Conservation (phyloP, 2,329 filamentous ascomycete species). For the Cordyceps cateniannulata region DNA sequence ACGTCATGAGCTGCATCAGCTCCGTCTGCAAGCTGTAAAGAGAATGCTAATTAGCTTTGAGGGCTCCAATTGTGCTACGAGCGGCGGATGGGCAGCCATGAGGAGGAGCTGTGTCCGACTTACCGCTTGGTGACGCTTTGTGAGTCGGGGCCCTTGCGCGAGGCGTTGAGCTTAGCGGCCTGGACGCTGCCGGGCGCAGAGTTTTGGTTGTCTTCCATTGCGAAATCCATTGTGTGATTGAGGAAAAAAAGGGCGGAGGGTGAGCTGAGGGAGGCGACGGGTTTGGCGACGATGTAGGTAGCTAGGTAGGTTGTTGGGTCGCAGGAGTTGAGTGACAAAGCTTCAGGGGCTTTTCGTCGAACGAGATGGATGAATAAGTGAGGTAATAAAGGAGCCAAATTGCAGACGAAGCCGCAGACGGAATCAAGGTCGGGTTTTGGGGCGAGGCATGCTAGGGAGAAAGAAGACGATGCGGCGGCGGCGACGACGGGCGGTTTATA, state of each 20-base stretch:
- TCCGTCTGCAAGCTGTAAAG: constrained; percentile 78
- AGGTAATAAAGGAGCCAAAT: not conserved
- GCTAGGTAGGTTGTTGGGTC: too few species aligned
- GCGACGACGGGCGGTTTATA: not conserved
- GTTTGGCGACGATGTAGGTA: not conserved
- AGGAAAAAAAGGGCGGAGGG: not conserved
- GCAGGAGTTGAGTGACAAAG: too few species aligned
- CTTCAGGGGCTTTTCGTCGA: not conserved
- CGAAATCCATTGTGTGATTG: constrained; percentile 32
- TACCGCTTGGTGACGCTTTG: constrained; percentile 77
- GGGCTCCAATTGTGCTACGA: not conserved
- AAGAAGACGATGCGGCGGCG: not conserved
- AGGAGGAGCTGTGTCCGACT: constrained; percentile 14
- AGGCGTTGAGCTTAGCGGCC: constrained; percentile 53
- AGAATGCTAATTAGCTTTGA: not conserved
- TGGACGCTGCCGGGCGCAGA: constrained; percentile 56
- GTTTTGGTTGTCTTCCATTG: constrained; percentile 57
- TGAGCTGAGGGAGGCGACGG: not conserved
- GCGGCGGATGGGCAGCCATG: too few species aligned
- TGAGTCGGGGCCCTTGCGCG: constrained; percentile 55
- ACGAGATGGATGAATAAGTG: not conserved
- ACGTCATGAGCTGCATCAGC: constrained; percentile 97
- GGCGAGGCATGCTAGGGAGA: not conserved
- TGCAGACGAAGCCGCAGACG: too few species aligned
- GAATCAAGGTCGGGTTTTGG: not conserved